Evolutionary conservation across 2,329 filamentous ascomycete genomes (phyloP), one percentile per base, ranked within the genome.

Genomic region (Ophiostoma fasciatum): DNA sequence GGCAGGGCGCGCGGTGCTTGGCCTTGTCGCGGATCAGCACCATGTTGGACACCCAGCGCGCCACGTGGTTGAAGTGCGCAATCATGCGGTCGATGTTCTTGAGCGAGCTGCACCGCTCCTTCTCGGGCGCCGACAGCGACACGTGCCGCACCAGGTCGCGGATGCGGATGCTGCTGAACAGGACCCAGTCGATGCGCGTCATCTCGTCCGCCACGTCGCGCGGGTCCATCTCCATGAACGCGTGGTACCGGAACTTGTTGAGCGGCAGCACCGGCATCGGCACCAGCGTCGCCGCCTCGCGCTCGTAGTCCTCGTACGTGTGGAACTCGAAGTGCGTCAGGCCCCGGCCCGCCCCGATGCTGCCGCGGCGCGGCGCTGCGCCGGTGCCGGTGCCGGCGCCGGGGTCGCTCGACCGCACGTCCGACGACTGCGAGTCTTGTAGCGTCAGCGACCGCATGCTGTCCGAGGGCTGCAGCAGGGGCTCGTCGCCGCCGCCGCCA

Each of bases 151-250:
- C 80, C 33, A 96, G 74, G 57, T 98, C 90, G 40, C 90, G 82
- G 37, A 93, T 82, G 19, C 84, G 77, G 42, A 96, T 94, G 1
- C 85, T 87, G 35, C 82, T 92, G 56, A 94, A 96, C 80, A 96
- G 90, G 55, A 92, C 77, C 88, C 88, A 96, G 58, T 98, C 90
- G 37, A 98, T 93, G 42, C 88, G 71, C 4, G 90, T 96, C 49
- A 98, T 70, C 56, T 98, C 90, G 41, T 80, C 78, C 13, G 88
- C 88, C 46, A 96, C 78, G 33, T 84, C 74, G 42, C 93, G 82
- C 36, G 92, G 80, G 1, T 81, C 68, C 18, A 79, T 78, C 25
- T 82, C 81, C 78, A 96, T 93, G 46, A 96, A 82, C 35, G 80
- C 74, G 46, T 87, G 83, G 66, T 90, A 98, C 41, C 90, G 81